Evolutionary conservation across 495 filamentous ascomycete genomes (phyloP).

Genomic region (Trichocladium antarcticum): DNA sequence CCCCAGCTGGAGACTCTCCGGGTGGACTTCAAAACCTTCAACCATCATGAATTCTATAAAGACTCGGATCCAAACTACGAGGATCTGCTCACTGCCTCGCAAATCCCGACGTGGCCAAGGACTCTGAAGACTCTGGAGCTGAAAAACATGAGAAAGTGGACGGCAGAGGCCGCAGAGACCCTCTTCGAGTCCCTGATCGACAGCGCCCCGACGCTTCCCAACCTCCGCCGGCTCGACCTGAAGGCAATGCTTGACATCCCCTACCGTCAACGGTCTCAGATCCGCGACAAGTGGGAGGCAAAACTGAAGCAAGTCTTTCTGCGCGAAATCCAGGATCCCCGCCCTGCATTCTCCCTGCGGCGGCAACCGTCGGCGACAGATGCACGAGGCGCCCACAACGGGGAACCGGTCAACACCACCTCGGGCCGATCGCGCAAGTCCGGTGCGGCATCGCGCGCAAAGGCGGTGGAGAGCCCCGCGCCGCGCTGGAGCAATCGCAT

Average conservation of each 20-base stretch:
- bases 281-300: slow-evolving; percentile 61
- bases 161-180: slow-evolving; percentile 47
- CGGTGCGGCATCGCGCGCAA: neutral
- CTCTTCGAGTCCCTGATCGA: slow-evolving; percentile 69
- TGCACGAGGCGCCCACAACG: neutral
- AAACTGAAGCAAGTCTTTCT: slow-evolving; percentile 55
- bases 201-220: slow-evolving; percentile 47
- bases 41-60: slow-evolving; percentile 36
- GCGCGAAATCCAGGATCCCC: slow-evolving; percentile 42
- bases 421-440: neutral
- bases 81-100: slow-evolving; percentile 43
- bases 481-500: slow-evolving; percentile 22
- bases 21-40: slow-evolving; percentile 63
- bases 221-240: slow-evolving; percentile 56
- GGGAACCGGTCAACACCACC: neutral
- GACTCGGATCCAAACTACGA: slow-evolving; percentile 64
- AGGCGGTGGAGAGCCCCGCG: neutral
- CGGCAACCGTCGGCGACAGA: slow-evolving; percentile 8
- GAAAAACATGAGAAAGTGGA: slow-evolving; percentile 61
- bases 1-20: slow-evolving; percentile 55
- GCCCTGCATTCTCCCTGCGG: slow-evolving; percentile 23
- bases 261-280: slow-evolving; percentile 65
- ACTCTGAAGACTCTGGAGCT: slow-evolving; percentile 60
- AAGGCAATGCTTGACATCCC: slow-evolving; percentile 61
- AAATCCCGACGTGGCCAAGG: slow-evolving; percentile 65